Conservation (phyloP, 352 stramenopile species). For the Phytophthora colocasiae region DNA sequence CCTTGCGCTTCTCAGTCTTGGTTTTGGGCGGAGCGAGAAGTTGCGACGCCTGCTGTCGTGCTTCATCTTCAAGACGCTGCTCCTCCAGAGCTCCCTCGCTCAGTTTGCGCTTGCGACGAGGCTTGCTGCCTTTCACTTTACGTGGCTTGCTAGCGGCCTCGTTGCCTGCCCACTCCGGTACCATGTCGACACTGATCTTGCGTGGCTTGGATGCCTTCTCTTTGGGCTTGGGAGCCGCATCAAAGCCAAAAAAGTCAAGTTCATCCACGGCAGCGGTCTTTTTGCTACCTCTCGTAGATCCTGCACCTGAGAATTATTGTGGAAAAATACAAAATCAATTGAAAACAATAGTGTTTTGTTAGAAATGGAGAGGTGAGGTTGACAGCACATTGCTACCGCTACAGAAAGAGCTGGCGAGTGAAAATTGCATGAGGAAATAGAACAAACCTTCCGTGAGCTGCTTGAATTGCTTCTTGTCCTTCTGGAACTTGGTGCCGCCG, state of each 20-base stretch:
- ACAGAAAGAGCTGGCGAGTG: slow-evolving; percentile 7
- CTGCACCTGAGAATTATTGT: slow-evolving; percentile 15
- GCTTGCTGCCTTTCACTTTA: slow-evolving; percentile 66
- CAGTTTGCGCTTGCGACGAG: slow-evolving; percentile 83
- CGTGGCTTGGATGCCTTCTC: slow-evolving; percentile 48
- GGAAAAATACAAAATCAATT: slow-evolving; percentile 7
- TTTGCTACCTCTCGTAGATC: slow-evolving; percentile 19
- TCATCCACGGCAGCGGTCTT: slow-evolving; percentile 50
- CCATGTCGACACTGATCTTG: slow-evolving; percentile 76
- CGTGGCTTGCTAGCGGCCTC: slow-evolving; percentile 46
- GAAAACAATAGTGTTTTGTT: slow-evolving; percentile 7
- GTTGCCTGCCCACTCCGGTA: slow-evolving; percentile 72
- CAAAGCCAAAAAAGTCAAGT: slow-evolving; percentile 86
- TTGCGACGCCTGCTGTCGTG: slow-evolving; percentile 70
- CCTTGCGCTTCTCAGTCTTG: slow-evolving; percentile 50
- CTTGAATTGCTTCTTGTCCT: slow-evolving; percentile 72
- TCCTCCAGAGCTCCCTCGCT: slow-evolving; percentile 83
- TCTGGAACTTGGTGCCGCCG: slow-evolving; percentile 59
- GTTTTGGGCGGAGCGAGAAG: slow-evolving; percentile 62
- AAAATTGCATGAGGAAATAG: slow-evolving; percentile 11
- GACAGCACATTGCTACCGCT: slow-evolving; percentile 1
- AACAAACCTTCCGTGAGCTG: slow-evolving; percentile 13
- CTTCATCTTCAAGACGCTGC: slow-evolving; percentile 70
- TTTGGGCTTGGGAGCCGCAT: slow-evolving; percentile 45
- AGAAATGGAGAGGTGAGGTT: slow-evolving; percentile 1